Evolutionary conservation across 2,329 filamentous ascomycete species (phyloP).

Genomic region (Keithomyces neogunnii): DNA sequence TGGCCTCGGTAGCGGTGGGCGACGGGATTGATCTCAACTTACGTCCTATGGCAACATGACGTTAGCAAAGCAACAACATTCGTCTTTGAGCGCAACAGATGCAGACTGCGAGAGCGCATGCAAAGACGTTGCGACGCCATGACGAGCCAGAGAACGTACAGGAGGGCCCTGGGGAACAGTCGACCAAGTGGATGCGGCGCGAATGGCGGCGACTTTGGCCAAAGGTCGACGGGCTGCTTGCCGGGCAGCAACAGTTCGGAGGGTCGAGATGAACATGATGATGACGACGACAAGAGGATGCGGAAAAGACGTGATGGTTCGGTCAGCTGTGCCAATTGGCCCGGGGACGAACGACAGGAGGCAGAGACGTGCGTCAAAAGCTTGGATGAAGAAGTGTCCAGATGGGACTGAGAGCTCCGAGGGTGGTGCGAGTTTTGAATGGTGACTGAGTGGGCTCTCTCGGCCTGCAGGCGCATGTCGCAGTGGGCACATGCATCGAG

Average conservation of each 20-base stretch:
- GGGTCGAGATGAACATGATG: conserved; percentile 48
- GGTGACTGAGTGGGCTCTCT: neutral
- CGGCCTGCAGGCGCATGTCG: too few relatives aligned
- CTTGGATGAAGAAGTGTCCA: neutral
- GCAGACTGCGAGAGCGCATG: neutral
- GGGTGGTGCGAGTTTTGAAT: neutral
- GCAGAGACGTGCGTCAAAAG: conserved; percentile 1
- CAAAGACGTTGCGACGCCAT: neutral
- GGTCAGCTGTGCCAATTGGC: neutral
- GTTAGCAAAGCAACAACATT: neutral
- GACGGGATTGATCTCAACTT: conserved; percentile 3
- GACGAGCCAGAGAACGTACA: conserved; percentile 47
- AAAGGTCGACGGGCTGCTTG: conserved; percentile 33
- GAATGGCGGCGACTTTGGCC: conserved; percentile 31
- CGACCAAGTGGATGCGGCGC: conserved; percentile 74
- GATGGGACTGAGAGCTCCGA: neutral
- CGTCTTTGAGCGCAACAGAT: neutral
- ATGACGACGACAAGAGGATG: conserved; percentile 1
- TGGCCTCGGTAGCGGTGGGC: neutral
- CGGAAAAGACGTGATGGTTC: conserved; percentile 6
- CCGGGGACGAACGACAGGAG: neutral
- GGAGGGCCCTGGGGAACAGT: conserved; percentile 90
- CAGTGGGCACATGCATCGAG: too few relatives aligned
- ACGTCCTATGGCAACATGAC: conserved; percentile 9
- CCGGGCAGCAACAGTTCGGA: conserved; percentile 41